Percentiles rank a stretch among this genome's conserved stretches.
Evolutionary conservation across 495 filamentous ascomycete species (phyloP).

Genomic region (Pyronema domesticum): DNA sequence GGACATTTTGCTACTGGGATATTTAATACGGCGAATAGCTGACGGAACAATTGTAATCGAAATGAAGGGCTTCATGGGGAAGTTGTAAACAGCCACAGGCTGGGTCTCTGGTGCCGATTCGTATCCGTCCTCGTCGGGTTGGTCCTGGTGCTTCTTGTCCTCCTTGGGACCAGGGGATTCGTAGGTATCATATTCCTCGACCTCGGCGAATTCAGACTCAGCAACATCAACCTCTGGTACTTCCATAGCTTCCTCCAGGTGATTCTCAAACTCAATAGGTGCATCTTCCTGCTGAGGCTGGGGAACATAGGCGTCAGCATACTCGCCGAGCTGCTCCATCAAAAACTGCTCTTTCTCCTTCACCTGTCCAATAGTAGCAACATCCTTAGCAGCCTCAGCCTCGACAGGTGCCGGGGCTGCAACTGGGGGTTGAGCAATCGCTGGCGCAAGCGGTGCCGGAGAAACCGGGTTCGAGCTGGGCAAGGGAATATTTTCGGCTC

Average conservation of each 20-base stretch:
- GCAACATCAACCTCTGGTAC: not conserved
- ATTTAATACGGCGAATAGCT: constrained; percentile 20
- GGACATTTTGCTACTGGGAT: constrained; percentile 25
- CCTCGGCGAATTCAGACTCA: not conserved
- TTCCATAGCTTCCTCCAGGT: not conserved
- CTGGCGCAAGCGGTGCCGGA: constrained; percentile 3
- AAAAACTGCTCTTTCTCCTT: constrained; percentile 32
- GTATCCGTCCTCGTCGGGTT: constrained; percentile 39
- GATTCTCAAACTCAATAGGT: not conserved
- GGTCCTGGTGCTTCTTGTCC: constrained; percentile 24
- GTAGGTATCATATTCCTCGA: not conserved
- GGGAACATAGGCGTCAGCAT: constrained; percentile 25
- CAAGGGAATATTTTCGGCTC: constrained; percentile 19
- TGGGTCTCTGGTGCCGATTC: constrained; percentile 51
- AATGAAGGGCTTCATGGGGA: constrained; percentile 89
- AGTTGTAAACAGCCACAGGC: constrained; percentile 69
- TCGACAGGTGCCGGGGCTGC: constrained; percentile 18
- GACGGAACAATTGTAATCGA: constrained; percentile 40
- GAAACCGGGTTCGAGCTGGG: constrained; percentile 11
- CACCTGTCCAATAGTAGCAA: constrained; percentile 24
- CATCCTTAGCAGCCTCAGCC: constrained; percentile 26
- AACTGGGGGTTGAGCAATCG: constrained; percentile 30
- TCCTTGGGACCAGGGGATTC: not conserved
- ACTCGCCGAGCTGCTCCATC: constrained; percentile 29
- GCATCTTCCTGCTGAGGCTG: not conserved